Evolutionary conservation across 345 rosid genomes (phyloP), one percentile per base, ranked within the genome.

Genomic region (Camelina sativa): DNA sequence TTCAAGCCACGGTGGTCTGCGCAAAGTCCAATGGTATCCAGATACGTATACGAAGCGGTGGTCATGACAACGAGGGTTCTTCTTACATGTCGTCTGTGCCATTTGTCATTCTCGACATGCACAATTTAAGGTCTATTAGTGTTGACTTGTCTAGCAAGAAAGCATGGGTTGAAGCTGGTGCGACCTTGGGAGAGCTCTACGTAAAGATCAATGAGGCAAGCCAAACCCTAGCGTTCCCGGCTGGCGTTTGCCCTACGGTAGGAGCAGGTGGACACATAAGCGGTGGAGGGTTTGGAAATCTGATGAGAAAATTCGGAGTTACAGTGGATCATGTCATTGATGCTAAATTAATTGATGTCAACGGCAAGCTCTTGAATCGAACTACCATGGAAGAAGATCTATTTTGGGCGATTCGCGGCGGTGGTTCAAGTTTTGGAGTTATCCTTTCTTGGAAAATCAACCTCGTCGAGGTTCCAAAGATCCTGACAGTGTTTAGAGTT

Each of bases 311-410:
- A 68, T 79, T 72, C 10, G 89, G 91, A 2, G 59, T 87, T 3
- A 65, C 87, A 0, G 76, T 59, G 0, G 93, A 89, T 74, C 73
- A 87, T 61, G 69, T 89, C 0, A 53, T 83, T 3, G 93, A 89
- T 51, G 91, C 89, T 1, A 37, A 65, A 19, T 28, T 84, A 4
- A 81, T 89, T 15, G 85, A 89, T 60, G 83, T 66, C 11, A 63
- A 63, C 0, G 93, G 89, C 0, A 78, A 64, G 46, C 20, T 89
- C 35, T 73, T 84, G 5, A 79, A 85, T 48, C 58, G 91, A 72
- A 52, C 69, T 35, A 61, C 84, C 34, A 87, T 87, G 94, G 88
- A 88, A 3, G 89, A 89, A 37, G 89, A 84, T 75, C 76, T 87
- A 7, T 88, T 88, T 40, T 65, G 56, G 72, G 72, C 72, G 10